Percentiles rank a stretch among this genome's conserved stretches.
Evolutionary conservation across 768 basidiomycete genomes (phyloP).

Genomic region (Obba rivulosa): DNA sequence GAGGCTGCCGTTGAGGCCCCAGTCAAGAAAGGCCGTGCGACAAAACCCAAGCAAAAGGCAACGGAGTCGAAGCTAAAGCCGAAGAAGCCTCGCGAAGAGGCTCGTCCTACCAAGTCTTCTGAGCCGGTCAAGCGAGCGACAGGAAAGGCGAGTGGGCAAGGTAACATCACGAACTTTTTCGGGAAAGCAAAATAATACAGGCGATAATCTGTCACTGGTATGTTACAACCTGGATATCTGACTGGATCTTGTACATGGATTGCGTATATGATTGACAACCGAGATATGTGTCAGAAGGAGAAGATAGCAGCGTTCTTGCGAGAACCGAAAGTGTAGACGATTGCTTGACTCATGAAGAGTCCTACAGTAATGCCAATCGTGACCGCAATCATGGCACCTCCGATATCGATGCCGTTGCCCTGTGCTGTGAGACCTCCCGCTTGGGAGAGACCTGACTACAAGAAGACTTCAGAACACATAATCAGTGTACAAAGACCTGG

Average conservation of each 20-base stretch:
- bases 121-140: not conserved
- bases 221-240: too few species aligned
- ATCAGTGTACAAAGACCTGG: not conserved
- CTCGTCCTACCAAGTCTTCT: constrained; percentile 6
- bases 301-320: constrained; percentile 84
- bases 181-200: too few species aligned
- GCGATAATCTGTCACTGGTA: too few species aligned
- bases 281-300: constrained; percentile 50
- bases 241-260: too few species aligned
- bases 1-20: constrained; percentile 6
- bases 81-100: constrained; percentile 7
- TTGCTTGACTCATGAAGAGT: constrained; percentile 80
- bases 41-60: constrained; percentile 24
- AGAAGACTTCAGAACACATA: not conserved
- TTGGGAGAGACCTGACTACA: constrained; percentile 77
- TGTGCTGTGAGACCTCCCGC: constrained; percentile 81
- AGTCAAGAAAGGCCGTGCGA: constrained; percentile 10
- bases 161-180: too few species aligned
- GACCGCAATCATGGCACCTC: constrained; percentile 85
- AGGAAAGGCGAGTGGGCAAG: too few species aligned
- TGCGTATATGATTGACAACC: not conserved
- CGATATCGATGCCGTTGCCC: constrained; percentile 78
- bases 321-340: constrained; percentile 83
- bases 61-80: constrained; percentile 5
- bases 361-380: constrained; percentile 89